phyloP scores from a whole-genome alignment of 129 eudicot species.

The Saussurea involucrata region DNA sequence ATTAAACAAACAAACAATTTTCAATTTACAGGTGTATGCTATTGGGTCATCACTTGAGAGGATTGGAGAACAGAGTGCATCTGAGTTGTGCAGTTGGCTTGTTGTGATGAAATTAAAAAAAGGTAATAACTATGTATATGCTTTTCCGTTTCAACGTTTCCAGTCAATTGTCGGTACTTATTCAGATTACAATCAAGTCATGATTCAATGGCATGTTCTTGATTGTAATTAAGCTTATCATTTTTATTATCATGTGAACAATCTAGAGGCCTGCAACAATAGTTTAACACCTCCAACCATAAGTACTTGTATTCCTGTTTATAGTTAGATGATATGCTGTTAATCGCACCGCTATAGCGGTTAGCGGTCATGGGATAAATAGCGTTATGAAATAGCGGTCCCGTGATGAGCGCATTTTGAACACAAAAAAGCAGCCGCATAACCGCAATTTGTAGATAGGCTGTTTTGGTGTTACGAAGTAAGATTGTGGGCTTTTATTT shows the following conservation, averaged over 20 bases:
- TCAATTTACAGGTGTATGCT: conserved; percentile 72
- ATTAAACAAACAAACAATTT: background rate
- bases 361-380: no score
- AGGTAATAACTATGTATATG: conserved; percentile 51
- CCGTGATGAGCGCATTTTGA: no score
- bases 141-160: conserved; percentile 24
- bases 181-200: conserved; percentile 24
- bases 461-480: no score
- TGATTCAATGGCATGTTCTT: conserved; percentile 32
- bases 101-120: conserved; percentile 40
- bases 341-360: no score
- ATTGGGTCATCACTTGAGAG: conserved; percentile 84
- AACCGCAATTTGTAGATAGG: no score
- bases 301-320: background rate
- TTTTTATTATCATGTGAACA: conserved; percentile 17
- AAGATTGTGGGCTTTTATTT: no score
- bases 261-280: conserved; percentile 7
- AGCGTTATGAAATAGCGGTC: no score
- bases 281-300: background rate
- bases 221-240: conserved; percentile 18
- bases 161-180: conserved; percentile 10
- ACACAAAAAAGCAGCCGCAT: no score
- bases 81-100: conserved; percentile 83
- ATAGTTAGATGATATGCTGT: background rate
- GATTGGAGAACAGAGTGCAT: conserved; percentile 89